Percentiles rank a stretch among this genome's conserved stretches.
These are phyloP conservation scores for Pilatotrama ljubarskyi DNA, from an alignment of 768 basidiomycete genomes.

Conservation along the genomic window DNA sequence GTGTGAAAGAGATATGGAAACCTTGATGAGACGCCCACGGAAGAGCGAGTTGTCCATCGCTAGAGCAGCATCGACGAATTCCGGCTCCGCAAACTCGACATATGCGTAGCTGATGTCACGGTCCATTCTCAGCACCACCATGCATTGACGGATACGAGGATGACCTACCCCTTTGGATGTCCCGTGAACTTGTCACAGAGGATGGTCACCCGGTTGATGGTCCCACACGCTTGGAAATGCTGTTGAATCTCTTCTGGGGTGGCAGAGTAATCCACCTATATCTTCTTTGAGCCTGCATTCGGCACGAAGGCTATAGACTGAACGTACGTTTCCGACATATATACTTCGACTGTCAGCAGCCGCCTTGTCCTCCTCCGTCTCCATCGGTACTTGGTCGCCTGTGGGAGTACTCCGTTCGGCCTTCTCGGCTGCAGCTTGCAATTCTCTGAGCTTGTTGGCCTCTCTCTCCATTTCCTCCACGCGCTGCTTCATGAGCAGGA, in stretches of 20 bases:
- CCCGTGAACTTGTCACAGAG: constrained; percentile 99
- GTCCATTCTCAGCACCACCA: constrained; percentile 2
- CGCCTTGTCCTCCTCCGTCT: constrained; percentile 83
- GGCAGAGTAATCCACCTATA: constrained; percentile 93
- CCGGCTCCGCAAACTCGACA: constrained; percentile 95
- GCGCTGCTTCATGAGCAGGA: constrained; percentile 86
- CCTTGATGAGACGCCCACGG: constrained; percentile 90
- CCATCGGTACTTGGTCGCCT: constrained; percentile 56
- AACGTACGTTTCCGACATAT: constrained; percentile 88
- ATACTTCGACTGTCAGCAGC: constrained; percentile 83
- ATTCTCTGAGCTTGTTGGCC: constrained; percentile 82
- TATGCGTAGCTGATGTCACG: constrained; percentile 80
- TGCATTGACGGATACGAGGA: not conserved
- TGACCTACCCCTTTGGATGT: constrained; percentile 90
- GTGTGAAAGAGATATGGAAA: constrained; percentile 36
- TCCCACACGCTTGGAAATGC: constrained; percentile 96
- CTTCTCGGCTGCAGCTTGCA: constrained; percentile 76
- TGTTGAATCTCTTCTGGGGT: constrained; percentile 98
- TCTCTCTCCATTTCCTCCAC: constrained; percentile 94
- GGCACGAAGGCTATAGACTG: not conserved
- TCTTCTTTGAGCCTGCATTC: not conserved
- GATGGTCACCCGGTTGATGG: constrained; percentile 98
- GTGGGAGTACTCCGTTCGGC: constrained; percentile 48
- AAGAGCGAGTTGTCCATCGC: constrained; percentile 97
- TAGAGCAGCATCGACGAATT: constrained; percentile 86